Evolutionary conservation across 192 early-diverging fungal species (phyloP).

Genomic region (Coemansia sp.): DNA sequence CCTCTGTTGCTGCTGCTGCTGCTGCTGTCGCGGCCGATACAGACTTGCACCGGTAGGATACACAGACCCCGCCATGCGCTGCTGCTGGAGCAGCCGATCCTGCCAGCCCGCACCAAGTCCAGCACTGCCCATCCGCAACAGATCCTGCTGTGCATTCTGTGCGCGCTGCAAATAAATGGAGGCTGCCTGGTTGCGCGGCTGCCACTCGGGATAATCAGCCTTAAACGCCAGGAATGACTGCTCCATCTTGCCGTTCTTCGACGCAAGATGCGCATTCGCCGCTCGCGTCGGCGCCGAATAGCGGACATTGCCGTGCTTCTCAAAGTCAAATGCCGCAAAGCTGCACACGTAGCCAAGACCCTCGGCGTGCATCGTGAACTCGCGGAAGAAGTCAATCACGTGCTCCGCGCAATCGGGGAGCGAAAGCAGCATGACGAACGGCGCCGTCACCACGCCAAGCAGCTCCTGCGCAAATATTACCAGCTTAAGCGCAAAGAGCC

Average conservation of each 20-base stretch:
- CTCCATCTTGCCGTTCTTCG: constrained; percentile 97
- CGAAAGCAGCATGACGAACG: constrained; percentile 77
- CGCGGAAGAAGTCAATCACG: constrained; percentile 93
- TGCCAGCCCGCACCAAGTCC: constrained; percentile 38
- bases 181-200: constrained; percentile 74
- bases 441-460: constrained; percentile 75
- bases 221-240: constrained; percentile 96
- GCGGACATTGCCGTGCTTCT: constrained; percentile 81
- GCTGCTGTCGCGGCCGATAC: constrained; percentile 18
- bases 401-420: constrained; percentile 71
- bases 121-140: constrained; percentile 38
- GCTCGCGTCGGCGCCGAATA: constrained; percentile 73
- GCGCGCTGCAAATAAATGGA: constrained; percentile 75
- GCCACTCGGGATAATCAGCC: constrained; percentile 91
- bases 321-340: constrained; percentile 96
- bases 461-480: constrained; percentile 81
- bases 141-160: constrained; percentile 51
- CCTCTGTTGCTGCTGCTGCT: neutral
- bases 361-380: constrained; percentile 91
- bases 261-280: constrained; percentile 63
- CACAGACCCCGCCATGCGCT: constrained; percentile 52
- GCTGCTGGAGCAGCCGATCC: constrained; percentile 48
- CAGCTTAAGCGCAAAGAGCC: constrained; percentile 79
- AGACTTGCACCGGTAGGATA: constrained; percentile 50
- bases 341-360: constrained; percentile 93